phyloP scores from a whole-genome alignment of 192 early-diverging fungal genomes.

The Dispira simplex region DNA sequence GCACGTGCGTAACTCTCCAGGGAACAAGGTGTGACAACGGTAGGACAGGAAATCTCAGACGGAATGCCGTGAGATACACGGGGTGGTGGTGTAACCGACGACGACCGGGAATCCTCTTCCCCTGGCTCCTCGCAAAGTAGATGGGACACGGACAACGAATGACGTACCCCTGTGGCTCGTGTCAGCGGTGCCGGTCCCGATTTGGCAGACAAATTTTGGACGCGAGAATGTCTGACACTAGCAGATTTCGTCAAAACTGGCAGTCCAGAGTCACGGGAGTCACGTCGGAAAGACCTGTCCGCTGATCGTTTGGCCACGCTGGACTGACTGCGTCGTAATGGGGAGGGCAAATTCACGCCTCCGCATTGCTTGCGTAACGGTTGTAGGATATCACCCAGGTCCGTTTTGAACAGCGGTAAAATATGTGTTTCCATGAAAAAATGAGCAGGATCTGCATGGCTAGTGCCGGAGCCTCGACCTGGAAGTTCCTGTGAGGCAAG shows the following conservation, averaged over 20 bases:
- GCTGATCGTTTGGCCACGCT: neutral
- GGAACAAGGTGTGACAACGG: neutral
- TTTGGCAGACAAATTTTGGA: neutral
- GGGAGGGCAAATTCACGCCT: neutral
- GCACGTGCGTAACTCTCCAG: neutral
- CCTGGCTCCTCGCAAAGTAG: too few relatives aligned
- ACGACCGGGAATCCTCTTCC: too few relatives aligned
- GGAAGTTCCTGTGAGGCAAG: neutral
- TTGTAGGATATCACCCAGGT: neutral
- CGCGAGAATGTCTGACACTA: neutral
- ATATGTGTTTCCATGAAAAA: conserved; percentile 5
- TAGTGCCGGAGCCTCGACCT: neutral
- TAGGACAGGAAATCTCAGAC: neutral
- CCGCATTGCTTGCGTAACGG: conserved; percentile 7
- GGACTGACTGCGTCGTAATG: neutral
- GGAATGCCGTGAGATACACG: neutral
- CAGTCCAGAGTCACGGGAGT: neutral
- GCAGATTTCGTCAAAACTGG: neutral
- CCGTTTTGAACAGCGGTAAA: neutral
- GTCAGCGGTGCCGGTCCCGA: neutral
- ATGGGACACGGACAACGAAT: too few relatives aligned
- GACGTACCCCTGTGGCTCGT: neutral
- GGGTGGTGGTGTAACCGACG: too few relatives aligned
- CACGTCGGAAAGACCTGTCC: too few relatives aligned
- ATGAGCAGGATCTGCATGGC: neutral